Base-by-base conservation (phyloP, 1,284 basidiomycete species). In the Cutaneotrichosporon sp. region DNA sequence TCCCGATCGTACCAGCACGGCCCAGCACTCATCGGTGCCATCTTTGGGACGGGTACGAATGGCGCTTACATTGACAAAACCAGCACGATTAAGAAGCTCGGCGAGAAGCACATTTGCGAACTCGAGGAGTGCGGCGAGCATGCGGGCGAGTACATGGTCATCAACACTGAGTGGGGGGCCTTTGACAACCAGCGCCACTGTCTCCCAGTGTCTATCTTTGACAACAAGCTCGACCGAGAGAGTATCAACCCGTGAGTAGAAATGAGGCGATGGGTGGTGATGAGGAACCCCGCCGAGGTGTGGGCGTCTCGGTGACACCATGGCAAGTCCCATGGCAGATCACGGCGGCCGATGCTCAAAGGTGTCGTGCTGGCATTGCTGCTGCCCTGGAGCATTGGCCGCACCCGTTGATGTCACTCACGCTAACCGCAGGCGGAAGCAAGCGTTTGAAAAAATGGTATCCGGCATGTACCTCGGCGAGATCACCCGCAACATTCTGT, bases 391-490 rank as follows among this genome's bases (percentile, higher is more conserved):
- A n/a, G n/a, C n/a, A n/a, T n/a, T n/a, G n/a, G n/a, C n/a, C n/a
- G n/a, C n/a, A n/a, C n/a, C n/a, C n/a, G n/a, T n/a, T n/a, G n/a
- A n/a, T n/a, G n/a, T n/a, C n/a, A n/a, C n/a, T n/a, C 5, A 12
- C 14, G 16, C 47, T 52, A 39, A 49, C 46, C 46, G 33, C 31
- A 78, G 76, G 9, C 81, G 85, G 49, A 89, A 85, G 70, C 94
- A 98, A 74, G 87, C 88, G 2, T 98, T 93, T 68, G 96, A 98
- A 75, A 98, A 98, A 78, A 91, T 97, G 79, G 89, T 98, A 61
- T 96, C 91, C 3, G 96, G 96, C 55, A 97, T 98, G 93, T 97
- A 98, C 75, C 83, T 97, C 34, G 94, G 94, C 54, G 94, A 98
- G 76, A 84, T 97, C 61, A 82, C 86, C 19, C 86, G 94, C 45